Conservation (phyloP, 495 filamentous ascomycete species). For the Talaromyces thailandensis region DNA sequence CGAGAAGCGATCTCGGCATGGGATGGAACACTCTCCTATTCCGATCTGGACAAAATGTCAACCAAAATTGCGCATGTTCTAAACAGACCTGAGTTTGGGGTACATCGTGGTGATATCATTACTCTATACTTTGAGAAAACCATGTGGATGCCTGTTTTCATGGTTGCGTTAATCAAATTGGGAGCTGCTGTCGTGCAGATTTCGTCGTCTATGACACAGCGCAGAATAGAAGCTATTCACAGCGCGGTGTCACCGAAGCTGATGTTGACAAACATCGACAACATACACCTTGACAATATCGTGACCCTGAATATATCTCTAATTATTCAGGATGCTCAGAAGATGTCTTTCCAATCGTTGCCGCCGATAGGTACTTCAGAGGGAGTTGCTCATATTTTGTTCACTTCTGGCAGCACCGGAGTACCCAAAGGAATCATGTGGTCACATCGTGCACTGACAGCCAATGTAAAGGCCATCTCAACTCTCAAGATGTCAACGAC, state of each 20-base stretch:
- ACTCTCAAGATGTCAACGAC: too few species aligned
- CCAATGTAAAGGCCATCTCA: constrained; percentile 25
- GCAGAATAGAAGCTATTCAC: constrained; percentile 27
- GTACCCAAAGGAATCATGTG: constrained; percentile 46
- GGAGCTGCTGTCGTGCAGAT: constrained; percentile 29
- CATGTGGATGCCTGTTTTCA: constrained; percentile 31
- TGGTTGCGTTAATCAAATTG: constrained; percentile 32
- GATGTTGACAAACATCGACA: constrained; percentile 19
- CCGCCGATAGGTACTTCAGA: constrained; percentile 15
- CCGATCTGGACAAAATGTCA: constrained; percentile 29
- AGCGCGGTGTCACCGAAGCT: constrained; percentile 19
- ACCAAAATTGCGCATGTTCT: constrained; percentile 19
- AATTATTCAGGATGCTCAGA: too few species aligned
- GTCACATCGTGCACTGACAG: constrained; percentile 34
- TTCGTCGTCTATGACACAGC: constrained; percentile 25
- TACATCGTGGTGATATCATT: constrained; percentile 21
- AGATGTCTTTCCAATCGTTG: constrained; percentile 24
- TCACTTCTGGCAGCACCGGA: constrained; percentile 44
- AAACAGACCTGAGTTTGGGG: constrained; percentile 16
- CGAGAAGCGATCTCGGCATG: constrained; percentile 34
- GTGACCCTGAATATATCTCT: too few species aligned
- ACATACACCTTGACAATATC: constrained; percentile 6
- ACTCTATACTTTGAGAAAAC: constrained; percentile 40
- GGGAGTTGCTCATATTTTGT: constrained; percentile 33
- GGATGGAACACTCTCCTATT: constrained; percentile 39